Base-by-base conservation (phyloP, 345 rosid genomes). In the Eucalyptus fibrosa region DNA sequence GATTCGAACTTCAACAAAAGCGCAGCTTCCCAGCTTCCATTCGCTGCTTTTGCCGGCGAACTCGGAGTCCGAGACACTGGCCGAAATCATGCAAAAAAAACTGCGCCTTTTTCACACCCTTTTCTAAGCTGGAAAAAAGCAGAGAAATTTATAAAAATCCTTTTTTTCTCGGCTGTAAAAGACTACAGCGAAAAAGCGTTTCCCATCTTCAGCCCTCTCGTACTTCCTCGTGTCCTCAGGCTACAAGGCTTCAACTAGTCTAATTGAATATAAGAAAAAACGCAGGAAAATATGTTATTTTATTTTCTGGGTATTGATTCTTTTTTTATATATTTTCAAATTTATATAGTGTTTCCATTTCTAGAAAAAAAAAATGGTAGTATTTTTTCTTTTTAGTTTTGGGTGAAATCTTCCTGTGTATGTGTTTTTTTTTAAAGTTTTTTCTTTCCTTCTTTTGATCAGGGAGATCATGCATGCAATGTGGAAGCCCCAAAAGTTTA, bases 401-500 rank as follows among this genome's bases (percentile, higher is more conserved):
- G 55, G 37, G 60, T 49, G 50, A 37, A 37, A 50, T 86, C 72
- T 8, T 49, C 62, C 28, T 23, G 26, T 55, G 56, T 19, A 3
- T 53, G 9, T 3, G 1, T 56, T 56, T 2, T 9, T 56, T 23
- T 4, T 23, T 3, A 2, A 24, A 55, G 24, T 55, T 23, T 23
- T 9, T 10, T 56, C 30, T 24, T 56, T 56, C 30, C 23, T 56
- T 53, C 56, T 53, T 42, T 44, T 50, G 80, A 34, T 69, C 53
- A 88, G 88, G 89, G 99, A 98, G 89, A 97, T 98, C 47, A 98
- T 98, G 99, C 99, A 98, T 89, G 99, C 99, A 11, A 98, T 98
- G 99, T 98, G 99, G 99, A 98, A 97, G 93, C 99, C 99, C 9
- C 96, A 95, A 30, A 97, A 98, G 93, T 98, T 98, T 92, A 98